phyloP scores from a whole-genome alignment of 2,329 filamentous ascomycete species.

The Neofusicoccum cordaticola region DNA sequence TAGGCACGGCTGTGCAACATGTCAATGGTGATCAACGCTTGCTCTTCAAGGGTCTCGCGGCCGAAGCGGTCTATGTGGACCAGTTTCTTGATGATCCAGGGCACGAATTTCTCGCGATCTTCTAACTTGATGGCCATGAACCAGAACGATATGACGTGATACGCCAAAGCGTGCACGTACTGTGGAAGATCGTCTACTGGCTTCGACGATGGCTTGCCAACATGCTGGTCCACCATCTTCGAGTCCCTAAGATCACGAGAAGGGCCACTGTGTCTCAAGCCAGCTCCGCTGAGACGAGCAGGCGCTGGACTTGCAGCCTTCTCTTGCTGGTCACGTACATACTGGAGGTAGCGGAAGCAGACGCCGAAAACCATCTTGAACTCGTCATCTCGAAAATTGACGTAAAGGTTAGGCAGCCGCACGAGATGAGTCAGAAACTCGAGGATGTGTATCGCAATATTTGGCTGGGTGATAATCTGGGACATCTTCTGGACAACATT shows the following conservation, averaged over 20 bases:
- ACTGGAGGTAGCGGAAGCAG: constrained; percentile 89
- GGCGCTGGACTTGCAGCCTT: constrained; percentile 32
- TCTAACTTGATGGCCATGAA: constrained; percentile 84
- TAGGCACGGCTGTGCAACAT: constrained; percentile 89
- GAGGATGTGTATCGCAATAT: constrained; percentile 89
- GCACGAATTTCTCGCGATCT: constrained; percentile 79
- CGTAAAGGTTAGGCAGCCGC: constrained; percentile 77
- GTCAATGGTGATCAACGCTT: constrained; percentile 89
- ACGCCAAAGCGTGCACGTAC: constrained; percentile 90
- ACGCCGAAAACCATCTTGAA: constrained; percentile 94
- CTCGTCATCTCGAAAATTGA: constrained; percentile 87
- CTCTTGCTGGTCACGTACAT: constrained; percentile 65
- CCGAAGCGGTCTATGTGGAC: constrained; percentile 73
- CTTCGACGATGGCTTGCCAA: constrained; percentile 24
- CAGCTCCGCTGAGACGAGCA: constrained; percentile 34
- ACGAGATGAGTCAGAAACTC: constrained; percentile 92
- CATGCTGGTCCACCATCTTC: constrained; percentile 13
- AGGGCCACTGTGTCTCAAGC: constrained; percentile 43
- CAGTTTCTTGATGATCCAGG: constrained; percentile 85
- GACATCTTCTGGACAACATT: constrained; percentile 90
- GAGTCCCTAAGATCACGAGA: constrained; percentile 35
- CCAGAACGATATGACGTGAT: constrained; percentile 96
- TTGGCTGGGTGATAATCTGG: constrained; percentile 89
- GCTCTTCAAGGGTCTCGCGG: constrained; percentile 77
- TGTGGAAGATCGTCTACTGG: constrained; percentile 75